Percentiles rank a stretch among this genome's conserved stretches.
Evolutionary conservation across 106 monocot genomes (phyloP).

Genomic region (Xerophyta viscosa): DNA sequence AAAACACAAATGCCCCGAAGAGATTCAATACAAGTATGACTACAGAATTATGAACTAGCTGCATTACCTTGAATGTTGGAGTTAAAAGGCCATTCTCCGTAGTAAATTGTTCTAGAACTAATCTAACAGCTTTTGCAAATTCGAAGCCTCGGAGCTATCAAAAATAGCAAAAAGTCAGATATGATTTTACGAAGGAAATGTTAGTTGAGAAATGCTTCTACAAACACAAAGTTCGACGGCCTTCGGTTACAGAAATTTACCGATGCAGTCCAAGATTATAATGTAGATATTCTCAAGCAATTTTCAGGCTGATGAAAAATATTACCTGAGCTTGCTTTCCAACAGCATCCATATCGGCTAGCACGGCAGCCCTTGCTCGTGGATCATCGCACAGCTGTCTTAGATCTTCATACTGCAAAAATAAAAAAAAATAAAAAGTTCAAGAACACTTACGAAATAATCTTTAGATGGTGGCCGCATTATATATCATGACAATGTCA

Average conservation of each 20-base stretch:
- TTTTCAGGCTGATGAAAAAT: too few relatives aligned
- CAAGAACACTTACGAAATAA: too few relatives aligned
- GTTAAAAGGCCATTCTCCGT: constrained; percentile 89
- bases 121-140: constrained; percentile 75
- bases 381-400: constrained; percentile 66
- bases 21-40: too few relatives aligned
- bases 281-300: too few relatives aligned
- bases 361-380: constrained; percentile 56
- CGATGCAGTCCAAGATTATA: too few relatives aligned
- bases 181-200: background rate
- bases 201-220: background rate
- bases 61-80: constrained; percentile 89
- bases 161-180: background rate
- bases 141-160: constrained; percentile 89
- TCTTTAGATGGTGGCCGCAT: too few relatives aligned
- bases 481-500: too few relatives aligned
- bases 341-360: constrained; percentile 80
- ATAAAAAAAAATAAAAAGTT: too few relatives aligned
- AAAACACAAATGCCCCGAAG: too few relatives aligned
- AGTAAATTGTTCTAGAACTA: constrained; percentile 78
- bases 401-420: constrained; percentile 60
- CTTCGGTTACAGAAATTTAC: too few relatives aligned
- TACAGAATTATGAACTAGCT: too few relatives aligned
- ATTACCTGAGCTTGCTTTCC: constrained; percentile 86
- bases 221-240: too few relatives aligned